phyloP scores from a whole-genome alignment of 2,329 filamentous ascomycete species.

The Ceratocystis harringtonii region DNA sequence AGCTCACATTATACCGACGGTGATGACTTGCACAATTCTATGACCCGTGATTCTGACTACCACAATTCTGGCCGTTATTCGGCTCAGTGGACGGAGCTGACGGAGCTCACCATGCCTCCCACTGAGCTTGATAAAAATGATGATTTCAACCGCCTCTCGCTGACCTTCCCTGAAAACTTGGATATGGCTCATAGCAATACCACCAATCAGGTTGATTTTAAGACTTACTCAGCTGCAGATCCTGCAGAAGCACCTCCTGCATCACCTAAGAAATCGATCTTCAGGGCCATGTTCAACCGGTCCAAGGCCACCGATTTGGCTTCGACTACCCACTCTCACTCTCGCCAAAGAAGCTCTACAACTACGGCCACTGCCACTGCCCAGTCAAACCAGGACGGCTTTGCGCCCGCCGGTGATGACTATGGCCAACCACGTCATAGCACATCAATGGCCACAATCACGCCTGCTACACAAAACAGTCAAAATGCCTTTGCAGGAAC shows the following conservation, averaged over 20 bases:
- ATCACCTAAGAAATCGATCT: conserved; percentile 14
- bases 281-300: conserved; percentile 14
- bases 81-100: conserved; percentile 16
- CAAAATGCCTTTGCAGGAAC: neutral
- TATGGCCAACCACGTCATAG: conserved; percentile 3
- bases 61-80: conserved; percentile 14
- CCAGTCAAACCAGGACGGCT: neutral
- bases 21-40: conserved; percentile 8
- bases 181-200: neutral
- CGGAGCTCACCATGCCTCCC: conserved; percentile 15
- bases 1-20: conserved; percentile 15
- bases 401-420: neutral
- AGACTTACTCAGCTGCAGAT: neutral
- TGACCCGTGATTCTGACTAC: conserved; percentile 10
- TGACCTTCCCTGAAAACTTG: conserved; percentile 14
- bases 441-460: neutral
- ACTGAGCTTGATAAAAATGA: conserved; percentile 15
- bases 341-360: conserved; percentile 15
- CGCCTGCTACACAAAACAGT: neutral
- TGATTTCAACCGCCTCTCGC: conserved; percentile 10
- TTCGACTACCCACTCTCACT: conserved; percentile 8
- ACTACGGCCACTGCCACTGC: conserved; percentile 2
- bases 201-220: neutral
- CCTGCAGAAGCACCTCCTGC: neutral
- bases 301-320: conserved; percentile 11